phyloP scores from a whole-genome alignment of 129 eudicot genomes.

The Lactuca sativa region DNA sequence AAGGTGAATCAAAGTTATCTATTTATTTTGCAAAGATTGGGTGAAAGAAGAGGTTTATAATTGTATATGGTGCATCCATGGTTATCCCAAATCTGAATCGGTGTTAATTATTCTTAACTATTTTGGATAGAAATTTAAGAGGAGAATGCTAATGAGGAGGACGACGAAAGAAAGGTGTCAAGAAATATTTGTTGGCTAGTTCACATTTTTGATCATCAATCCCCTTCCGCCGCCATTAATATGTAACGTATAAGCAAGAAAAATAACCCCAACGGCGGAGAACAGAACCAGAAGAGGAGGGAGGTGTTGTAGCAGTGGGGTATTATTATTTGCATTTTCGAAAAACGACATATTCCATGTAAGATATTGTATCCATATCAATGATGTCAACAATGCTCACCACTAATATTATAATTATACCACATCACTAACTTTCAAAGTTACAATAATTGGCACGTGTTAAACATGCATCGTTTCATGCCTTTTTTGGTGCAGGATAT shows the following conservation, averaged over 20 bases:
- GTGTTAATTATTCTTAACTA: neutral
- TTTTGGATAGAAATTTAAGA: neutral
- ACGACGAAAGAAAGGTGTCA: constrained; percentile 13
- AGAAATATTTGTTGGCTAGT: constrained; percentile 16
- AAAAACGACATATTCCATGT: constrained; percentile 7
- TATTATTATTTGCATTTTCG: constrained; percentile 8
- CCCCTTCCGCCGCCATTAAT: no score
- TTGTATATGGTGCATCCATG: constrained; percentile 49
- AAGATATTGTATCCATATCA: neutral
- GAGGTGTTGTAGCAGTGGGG: constrained; percentile 1
- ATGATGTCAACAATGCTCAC: constrained; percentile 1
- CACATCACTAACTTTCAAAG: no score
- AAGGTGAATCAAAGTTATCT: constrained; percentile 6
- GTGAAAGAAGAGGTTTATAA: constrained; percentile 27
- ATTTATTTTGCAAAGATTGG: constrained; percentile 34
- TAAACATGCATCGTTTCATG: no score
- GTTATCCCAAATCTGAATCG: neutral
- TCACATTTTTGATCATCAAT: constrained; percentile 3
- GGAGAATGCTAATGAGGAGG: constrained; percentile 7
- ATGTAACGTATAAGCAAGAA: neutral
- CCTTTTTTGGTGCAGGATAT: no score
- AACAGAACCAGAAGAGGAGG: neutral
- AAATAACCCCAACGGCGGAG: neutral
- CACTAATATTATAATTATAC: neutral
- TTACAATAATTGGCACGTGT: neutral